Evolutionary conservation across 75 land plant species (phyloP), one percentile per base, ranked within the genome.

Genomic region (Cunninghamia lanceolata): DNA sequence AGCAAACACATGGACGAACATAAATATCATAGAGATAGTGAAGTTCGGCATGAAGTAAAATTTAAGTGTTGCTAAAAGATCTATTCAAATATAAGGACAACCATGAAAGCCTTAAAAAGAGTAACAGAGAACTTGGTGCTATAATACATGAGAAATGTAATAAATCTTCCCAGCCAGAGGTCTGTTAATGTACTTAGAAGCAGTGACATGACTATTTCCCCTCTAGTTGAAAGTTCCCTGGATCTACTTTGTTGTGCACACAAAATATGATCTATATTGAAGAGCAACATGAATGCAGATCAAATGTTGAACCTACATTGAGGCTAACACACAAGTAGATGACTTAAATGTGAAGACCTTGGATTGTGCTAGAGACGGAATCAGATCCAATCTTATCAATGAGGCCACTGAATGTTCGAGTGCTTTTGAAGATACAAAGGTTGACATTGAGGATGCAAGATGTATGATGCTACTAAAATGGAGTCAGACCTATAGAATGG

Each of bases 371-470:
- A 39, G 84, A 43, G 91, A 90, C 28, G 88, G 84, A 66, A 36
- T 68, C 71, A 90, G 88, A 71, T 42, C 84, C 35, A 76, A 74
- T 76, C 52, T 75, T 34, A 86, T 39, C 30, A 81, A 89, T 17
- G 86, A 91, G 66, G 92, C 88, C 35, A 91, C 90, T 35, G 90
- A 89, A 53, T 89, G 88, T 81, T 91, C 92, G 35, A 91, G 92
- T 84, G 89, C 92, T 9, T 91, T 89, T 87, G 84, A 82, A 28
- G 84, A 79, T 16, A 89, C 86, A 28, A 30, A 85, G 0, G 6
- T 82, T 82, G 86, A 86, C 46, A 78, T 66, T 68, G 88, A 84
- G 17, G 46, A 45, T 36, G 19, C 35, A 38, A 36, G 40, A 75
- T 75, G 78, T 35, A 38, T 75, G 78, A 75, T 75, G 40, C 71